Base-by-base conservation (phyloP, 805 yeast genomes). In the Pichia cephalocereana region DNA sequence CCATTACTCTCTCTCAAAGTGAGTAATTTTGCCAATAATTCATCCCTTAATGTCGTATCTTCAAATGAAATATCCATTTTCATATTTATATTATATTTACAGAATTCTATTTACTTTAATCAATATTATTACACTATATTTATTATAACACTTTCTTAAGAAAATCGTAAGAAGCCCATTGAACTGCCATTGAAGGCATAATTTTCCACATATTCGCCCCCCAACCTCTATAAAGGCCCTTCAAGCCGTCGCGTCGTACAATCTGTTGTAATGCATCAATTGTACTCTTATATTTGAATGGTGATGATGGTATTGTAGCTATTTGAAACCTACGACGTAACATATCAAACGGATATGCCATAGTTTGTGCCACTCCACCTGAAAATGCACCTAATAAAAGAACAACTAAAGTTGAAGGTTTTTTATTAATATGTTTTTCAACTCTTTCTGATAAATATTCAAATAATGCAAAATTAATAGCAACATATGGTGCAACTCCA, bases 401-500 rank as follows among this genome's bases (percentile, higher is more conserved):
- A 58, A 83, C 84, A 66, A 79, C 77, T 9, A 44, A 28, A 2
- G 47, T 27, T 1, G 72, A 46, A 1, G 73, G 68, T 63, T 75
- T 67, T 46, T 69, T 60, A 14, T 44, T 48, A 8, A n/a, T 42
- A 6, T 27, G 2, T 2, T 8, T 1, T n/a, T 23, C 39, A 7
- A 48, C n/a, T 9, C 36, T 28, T 50, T 83, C 93, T 52, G 89
- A 79, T 54, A 89, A 60, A 52, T 77, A 80, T 60, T 93, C 98
- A 69, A 90, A 91, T 42, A 88, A 80, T 2, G 96, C 83, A 62
- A 91, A 91, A 66, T 90, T 91, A 46, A 91, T 76, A 5, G 96
- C 96, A 32, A 88, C 96, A 60, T 90, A 93, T 1, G 98, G 97
- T 1, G 96, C 97, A 19, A 93, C 96, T 2, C 98, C 97, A 49